phyloP scores from a whole-genome alignment of 129 eudicot species.

The Chrysanthemum lavandulifolium region DNA sequence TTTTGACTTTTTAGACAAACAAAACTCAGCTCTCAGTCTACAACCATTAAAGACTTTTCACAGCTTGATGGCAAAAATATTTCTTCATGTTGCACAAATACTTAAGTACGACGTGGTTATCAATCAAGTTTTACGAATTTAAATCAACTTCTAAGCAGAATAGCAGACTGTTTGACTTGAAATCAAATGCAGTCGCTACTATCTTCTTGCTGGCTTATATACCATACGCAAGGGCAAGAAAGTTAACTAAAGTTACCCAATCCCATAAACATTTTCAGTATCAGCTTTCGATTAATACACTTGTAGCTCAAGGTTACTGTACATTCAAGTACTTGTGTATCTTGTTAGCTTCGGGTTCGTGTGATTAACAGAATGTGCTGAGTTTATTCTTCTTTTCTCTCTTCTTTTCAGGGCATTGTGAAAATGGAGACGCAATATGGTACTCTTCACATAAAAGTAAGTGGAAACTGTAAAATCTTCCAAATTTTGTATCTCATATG shows the following conservation, averaged over 20 bases:
- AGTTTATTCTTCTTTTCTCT: conserved; percentile 11
- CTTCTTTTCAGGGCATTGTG: conserved; percentile 68
- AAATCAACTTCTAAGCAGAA: conserved; percentile 6
- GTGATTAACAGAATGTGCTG: conserved; percentile 1
- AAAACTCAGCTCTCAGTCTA: not conserved
- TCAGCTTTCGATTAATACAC: not conserved
- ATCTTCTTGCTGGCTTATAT: not conserved
- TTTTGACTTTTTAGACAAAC: not conserved
- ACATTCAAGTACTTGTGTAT: conserved; percentile 3
- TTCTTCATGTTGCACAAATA: not conserved
- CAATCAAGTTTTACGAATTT: not conserved
- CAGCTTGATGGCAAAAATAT: not conserved
- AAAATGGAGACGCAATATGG: conserved; percentile 79
- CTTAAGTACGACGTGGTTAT: no score
- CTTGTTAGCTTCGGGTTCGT: not conserved
- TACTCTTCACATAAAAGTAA: conserved; percentile 75
- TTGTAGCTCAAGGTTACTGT: conserved; percentile 2
- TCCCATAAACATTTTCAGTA: conserved; percentile 6
- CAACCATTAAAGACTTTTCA: not conserved
- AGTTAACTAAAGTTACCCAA: not conserved
- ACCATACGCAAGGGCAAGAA: not conserved
- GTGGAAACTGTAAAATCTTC: conserved; percentile 20
- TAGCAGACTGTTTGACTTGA: not conserved
- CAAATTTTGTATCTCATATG: conserved; percentile 14
- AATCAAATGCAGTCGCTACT: not conserved